A percentile compares a stretch with the other conserved stretches of the same genome.
phyloP scores from a whole-genome alignment of 306 rosid genomes.

The Notholithocarpus densiflorus region DNA sequence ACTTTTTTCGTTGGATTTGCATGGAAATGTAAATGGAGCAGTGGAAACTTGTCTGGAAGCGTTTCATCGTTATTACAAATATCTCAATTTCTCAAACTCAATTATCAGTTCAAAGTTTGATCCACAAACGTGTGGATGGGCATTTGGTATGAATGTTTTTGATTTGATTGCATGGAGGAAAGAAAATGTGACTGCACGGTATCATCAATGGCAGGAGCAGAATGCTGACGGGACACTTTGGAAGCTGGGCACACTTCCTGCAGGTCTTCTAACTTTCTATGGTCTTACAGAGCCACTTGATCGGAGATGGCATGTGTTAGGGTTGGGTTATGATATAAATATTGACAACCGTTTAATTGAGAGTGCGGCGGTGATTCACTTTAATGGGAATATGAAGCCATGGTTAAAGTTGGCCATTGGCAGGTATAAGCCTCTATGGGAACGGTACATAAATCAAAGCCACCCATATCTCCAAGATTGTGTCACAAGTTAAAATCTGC shows the following conservation, averaged over 20 bases:
- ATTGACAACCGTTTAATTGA: constrained; percentile 91
- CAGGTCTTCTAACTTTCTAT: constrained; percentile 83
- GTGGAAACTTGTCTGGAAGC: constrained; percentile 99
- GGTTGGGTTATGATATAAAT: constrained; percentile 86
- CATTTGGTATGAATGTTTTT: constrained; percentile 93
- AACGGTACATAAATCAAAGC: constrained; percentile 76
- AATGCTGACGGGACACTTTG: constrained; percentile 81
- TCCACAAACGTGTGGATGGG: constrained; percentile 99
- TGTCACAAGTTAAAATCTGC: constrained; percentile 62
- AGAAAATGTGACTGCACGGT: constrained; percentile 72
- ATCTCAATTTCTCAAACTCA: constrained; percentile 85
- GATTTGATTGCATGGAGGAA: constrained; percentile 95
- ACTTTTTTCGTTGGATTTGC: constrained; percentile 90
- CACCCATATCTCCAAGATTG: constrained; percentile 80
- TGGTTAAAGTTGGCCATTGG: constrained; percentile 90
- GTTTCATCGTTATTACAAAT: constrained; percentile 89
- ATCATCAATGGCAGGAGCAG: constrained; percentile 95
- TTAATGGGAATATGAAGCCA: constrained; percentile 95
- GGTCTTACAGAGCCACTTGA: constrained; percentile 99
- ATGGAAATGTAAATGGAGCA: constrained; percentile 96
- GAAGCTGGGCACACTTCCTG: constrained; percentile 94
- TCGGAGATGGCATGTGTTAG: constrained; percentile 99
- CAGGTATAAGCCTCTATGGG: constrained; percentile 89
- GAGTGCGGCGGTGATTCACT: constrained; percentile 90
- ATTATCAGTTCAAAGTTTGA: constrained; percentile 89